phyloP scores from a whole-genome alignment of 805 yeast genomes.

The Sugiyamaella boreocaroliniensis region DNA sequence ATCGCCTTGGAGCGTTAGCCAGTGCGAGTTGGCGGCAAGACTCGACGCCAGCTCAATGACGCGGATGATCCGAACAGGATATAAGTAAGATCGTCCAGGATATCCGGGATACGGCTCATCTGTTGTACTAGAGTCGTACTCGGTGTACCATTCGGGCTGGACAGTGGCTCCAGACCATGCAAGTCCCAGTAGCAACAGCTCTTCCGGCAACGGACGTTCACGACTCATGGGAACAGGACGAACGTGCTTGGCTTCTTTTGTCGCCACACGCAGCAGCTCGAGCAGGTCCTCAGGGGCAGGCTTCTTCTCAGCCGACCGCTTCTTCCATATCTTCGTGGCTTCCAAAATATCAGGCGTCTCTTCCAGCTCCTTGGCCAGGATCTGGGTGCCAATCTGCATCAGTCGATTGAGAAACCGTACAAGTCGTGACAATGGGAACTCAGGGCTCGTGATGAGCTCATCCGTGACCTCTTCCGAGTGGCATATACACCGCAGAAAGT shows the following conservation, averaged over 20 bases:
- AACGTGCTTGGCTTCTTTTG: constrained; percentile 5
- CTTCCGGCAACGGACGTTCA: constrained; percentile 22
- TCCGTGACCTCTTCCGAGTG: constrained; percentile 33
- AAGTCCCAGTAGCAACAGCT: constrained; percentile 16
- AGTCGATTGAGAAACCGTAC: constrained; percentile 8
- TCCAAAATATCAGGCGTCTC: neutral
- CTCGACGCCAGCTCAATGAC: constrained; percentile 12
- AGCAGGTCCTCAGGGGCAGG: constrained; percentile 4
- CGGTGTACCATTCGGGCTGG: constrained; percentile 3
- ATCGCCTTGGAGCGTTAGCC: neutral
- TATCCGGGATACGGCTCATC: constrained; percentile 19
- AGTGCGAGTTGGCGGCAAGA: constrained; percentile 4
- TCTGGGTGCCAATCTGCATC: neutral
- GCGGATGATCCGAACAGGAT: constrained; percentile 11
- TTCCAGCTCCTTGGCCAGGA: neutral
- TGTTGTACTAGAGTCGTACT: constrained; percentile 8
- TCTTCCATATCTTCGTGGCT: neutral
- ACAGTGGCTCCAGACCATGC: constrained; percentile 15
- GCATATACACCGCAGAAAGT: constrained; percentile 41
- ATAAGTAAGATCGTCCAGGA: constrained; percentile 8
- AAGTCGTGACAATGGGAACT: constrained; percentile 13
- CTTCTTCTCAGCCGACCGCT: neutral
- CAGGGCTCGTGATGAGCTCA: neutral
- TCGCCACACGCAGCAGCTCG: constrained; percentile 3
- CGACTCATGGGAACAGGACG: constrained; percentile 11